phyloP scores from a whole-genome alignment of 306 rosid species.

The Glycyrrhiza uralensis region DNA sequence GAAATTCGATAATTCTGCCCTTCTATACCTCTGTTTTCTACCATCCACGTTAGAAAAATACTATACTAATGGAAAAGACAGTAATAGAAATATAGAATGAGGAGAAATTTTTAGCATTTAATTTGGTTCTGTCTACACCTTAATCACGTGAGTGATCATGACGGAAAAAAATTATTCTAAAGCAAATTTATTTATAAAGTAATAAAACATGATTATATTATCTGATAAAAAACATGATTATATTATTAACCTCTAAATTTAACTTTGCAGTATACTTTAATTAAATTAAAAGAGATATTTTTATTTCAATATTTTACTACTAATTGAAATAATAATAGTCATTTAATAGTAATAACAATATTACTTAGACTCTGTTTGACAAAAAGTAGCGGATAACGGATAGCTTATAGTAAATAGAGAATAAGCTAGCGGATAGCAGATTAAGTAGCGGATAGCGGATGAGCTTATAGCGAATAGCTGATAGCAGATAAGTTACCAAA shows the following conservation, averaged over 20 bases:
- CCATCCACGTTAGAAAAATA: not conserved
- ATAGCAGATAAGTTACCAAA: too few species aligned
- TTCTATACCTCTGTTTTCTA: not conserved
- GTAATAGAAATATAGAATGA: not conserved
- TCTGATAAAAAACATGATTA: not conserved
- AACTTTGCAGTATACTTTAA: not conserved
- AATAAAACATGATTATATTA: too few species aligned
- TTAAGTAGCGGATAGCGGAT: too few species aligned
- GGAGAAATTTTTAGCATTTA: not conserved
- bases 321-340: not conserved
- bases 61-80: not conserved
- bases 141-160: not conserved
- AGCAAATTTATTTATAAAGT: too few species aligned
- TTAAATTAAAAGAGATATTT: not conserved
- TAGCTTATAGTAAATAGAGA: too few species aligned
- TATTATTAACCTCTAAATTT: not conserved
- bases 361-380: too few species aligned
- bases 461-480: too few species aligned
- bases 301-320: not conserved
- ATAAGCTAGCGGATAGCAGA: too few species aligned
- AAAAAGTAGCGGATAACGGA: too few species aligned
- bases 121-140: not conserved
- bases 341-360: not conserved
- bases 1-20: conserved; percentile 22
- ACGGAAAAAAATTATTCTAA: not conserved